phyloP scores from a whole-genome alignment of 352 stramenopile genomes.

The Pythium myriotylum region DNA sequence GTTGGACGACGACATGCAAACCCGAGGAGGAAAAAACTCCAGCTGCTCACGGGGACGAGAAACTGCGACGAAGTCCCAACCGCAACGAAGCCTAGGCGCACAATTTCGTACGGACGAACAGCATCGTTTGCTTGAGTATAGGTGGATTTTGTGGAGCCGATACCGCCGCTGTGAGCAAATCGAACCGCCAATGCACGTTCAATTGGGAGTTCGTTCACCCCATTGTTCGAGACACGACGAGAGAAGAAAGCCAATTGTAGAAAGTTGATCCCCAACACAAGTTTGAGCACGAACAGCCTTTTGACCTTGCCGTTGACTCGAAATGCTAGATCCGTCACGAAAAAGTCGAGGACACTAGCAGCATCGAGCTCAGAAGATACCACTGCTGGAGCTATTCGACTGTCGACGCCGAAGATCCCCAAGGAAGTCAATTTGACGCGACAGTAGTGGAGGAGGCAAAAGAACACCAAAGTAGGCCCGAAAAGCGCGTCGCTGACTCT shows the following conservation, averaged over 20 bases:
- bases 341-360: constrained; percentile 22
- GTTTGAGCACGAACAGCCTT: constrained; percentile 26
- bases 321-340: constrained; percentile 30
- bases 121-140: background rate
- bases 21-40: background rate
- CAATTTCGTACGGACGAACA: constrained; percentile 3
- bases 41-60: background rate
- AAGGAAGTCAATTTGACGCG: constrained; percentile 23
- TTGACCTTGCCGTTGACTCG: constrained; percentile 31
- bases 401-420: constrained; percentile 23
- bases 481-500: constrained; percentile 34
- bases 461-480: constrained; percentile 29
- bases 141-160: background rate
- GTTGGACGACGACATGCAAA: too few species aligned
- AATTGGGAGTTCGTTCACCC: background rate
- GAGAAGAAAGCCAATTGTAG: constrained; percentile 17
- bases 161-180: background rate
- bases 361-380: constrained; percentile 30
- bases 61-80: background rate
- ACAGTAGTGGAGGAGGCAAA: constrained; percentile 31
- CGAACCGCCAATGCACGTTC: constrained; percentile 1
- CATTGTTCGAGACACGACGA: background rate
- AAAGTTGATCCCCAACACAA: constrained; percentile 32
- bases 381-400: constrained; percentile 22
- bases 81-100: background rate